Conservation (phyloP, 306 rosid species). For the Neltuma alba region DNA sequence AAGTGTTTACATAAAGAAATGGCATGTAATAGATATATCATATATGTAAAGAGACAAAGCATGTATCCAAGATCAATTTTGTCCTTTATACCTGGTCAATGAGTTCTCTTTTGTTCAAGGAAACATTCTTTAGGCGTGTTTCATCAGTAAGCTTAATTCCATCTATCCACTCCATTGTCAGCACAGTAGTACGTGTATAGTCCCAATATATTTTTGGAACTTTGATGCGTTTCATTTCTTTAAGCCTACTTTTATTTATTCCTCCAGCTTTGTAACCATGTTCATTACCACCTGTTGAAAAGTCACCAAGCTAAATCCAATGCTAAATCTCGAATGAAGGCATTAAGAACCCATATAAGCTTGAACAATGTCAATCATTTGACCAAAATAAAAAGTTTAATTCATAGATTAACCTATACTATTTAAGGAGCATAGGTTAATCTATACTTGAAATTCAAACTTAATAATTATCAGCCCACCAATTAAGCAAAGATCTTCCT, state of each 20-base stretch:
- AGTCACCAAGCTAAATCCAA: constrained; percentile 35
- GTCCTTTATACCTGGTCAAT: constrained; percentile 75
- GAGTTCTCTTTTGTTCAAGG: constrained; percentile 76
- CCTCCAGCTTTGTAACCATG: constrained; percentile 42
- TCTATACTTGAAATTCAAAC: neutral
- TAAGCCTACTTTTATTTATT: constrained; percentile 33
- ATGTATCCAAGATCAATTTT: constrained; percentile 25
- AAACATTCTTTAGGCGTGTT: constrained; percentile 59
- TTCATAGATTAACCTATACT: constrained; percentile 15
- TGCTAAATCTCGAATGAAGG: neutral
- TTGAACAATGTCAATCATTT: constrained; percentile 17
- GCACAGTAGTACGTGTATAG: constrained; percentile 66
- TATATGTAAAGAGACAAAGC: constrained; percentile 27
- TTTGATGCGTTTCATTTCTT: constrained; percentile 49
- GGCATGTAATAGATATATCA: constrained; percentile 20
- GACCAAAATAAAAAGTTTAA: constrained; percentile 26
- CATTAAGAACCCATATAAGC: neutral
- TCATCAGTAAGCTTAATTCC: constrained; percentile 97
- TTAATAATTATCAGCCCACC: constrained; percentile 15
- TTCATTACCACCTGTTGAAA: constrained; percentile 46
- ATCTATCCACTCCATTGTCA: constrained; percentile 98
- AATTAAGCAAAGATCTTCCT: constrained; percentile 13
- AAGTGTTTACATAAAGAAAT: neutral
- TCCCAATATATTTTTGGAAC: constrained; percentile 98
- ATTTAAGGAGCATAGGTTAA: constrained; percentile 13